Percentiles rank a stretch among this genome's conserved stretches.
These are phyloP conservation scores for Clitoria ternatea DNA, from an alignment of 306 rosid species.

Conservation along the genomic window DNA sequence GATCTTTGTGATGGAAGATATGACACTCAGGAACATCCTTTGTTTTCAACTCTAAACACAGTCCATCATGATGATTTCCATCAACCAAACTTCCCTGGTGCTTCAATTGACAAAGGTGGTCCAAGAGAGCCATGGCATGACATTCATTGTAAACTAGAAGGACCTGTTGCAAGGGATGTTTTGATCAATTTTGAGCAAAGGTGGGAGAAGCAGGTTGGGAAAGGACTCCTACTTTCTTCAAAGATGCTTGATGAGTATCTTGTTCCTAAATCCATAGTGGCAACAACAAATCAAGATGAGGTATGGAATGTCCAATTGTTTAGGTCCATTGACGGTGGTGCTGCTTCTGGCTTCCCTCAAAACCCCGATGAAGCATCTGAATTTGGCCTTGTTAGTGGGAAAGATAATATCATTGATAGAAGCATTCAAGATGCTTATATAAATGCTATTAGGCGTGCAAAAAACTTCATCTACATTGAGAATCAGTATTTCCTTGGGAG, in stretches of 20 bases:
- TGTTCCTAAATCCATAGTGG: constrained; percentile 17
- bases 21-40: constrained; percentile 60
- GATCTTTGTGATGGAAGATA: constrained; percentile 92
- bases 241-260: constrained; percentile 28
- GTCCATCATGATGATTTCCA: constrained; percentile 64
- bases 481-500: constrained; percentile 90
- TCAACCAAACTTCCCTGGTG: constrained; percentile 68
- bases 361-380: constrained; percentile 37
- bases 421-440: constrained; percentile 86
- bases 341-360: constrained; percentile 63
- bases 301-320: constrained; percentile 80
- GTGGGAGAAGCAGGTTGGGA: constrained; percentile 67
- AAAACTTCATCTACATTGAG: constrained; percentile 81
- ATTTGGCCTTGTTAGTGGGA: constrained; percentile 69
- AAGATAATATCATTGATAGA: constrained; percentile 58
- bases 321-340: constrained; percentile 81
- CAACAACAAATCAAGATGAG: constrained; percentile 23
- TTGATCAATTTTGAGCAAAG: constrained; percentile 72
- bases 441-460: constrained; percentile 70
- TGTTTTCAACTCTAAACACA: constrained; percentile 53
- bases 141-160: constrained; percentile 78
- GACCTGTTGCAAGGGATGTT: constrained; percentile 81
- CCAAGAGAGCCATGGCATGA: constrained; percentile 99
- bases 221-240: constrained; percentile 29
- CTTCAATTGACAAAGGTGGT: constrained; percentile 77